phyloP scores from a whole-genome alignment of 2,329 filamentous ascomycete species.

The Trichoderma afroharzianum region DNA sequence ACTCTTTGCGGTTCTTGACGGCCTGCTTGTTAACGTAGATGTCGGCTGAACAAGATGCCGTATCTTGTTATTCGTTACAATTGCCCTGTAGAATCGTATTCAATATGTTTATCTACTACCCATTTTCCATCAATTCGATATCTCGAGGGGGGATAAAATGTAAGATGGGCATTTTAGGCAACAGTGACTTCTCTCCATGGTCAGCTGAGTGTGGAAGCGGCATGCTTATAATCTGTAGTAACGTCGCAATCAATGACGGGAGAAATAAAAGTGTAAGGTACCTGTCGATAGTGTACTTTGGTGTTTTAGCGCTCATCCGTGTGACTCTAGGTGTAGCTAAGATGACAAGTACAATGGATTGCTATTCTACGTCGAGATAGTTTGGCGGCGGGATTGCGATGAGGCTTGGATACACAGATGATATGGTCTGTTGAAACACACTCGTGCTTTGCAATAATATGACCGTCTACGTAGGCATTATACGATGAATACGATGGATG shows the following conservation, averaged over 20 bases:
- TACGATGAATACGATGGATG: background rate
- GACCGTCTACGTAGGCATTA: background rate
- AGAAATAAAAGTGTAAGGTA: background rate
- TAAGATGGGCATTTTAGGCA: rapidly evolving
- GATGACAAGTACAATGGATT: background rate
- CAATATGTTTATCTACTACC: background rate
- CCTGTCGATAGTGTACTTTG: background rate
- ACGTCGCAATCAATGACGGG: background rate
- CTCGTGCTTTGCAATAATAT: background rate
- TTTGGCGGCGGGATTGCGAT: background rate
- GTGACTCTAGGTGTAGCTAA: background rate
- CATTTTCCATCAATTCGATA: background rate
- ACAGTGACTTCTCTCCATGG: background rate
- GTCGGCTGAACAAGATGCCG: background rate
- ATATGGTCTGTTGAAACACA: background rate
- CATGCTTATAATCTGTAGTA: background rate
- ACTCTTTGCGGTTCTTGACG: background rate
- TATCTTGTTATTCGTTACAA: background rate
- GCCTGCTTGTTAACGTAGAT: background rate
- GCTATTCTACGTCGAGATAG: background rate
- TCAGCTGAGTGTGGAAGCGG: background rate
- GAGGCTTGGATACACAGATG: background rate
- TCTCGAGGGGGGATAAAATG: rapidly evolving
- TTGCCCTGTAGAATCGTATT: background rate
- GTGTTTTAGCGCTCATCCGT: background rate